Conservation (phyloP, 805 yeast genomes). For the Ogataea paraovalis region DNA sequence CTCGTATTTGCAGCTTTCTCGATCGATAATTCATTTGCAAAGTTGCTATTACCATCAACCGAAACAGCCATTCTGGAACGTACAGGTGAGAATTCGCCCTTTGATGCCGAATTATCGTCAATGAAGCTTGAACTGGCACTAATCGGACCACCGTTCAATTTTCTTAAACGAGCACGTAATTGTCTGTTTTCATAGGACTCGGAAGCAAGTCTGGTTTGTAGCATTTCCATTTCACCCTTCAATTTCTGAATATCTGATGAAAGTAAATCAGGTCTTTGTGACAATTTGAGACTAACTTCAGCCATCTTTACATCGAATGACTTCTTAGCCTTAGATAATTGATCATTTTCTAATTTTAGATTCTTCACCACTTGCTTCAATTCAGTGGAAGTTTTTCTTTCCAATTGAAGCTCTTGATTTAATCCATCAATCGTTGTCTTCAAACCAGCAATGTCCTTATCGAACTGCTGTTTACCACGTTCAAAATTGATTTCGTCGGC, state of each 20-base stretch:
- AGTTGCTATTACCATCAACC: slow-evolving; percentile 1
- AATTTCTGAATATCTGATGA: slow-evolving; percentile 10
- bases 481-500: slow-evolving; percentile 41
- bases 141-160: slow-evolving; percentile 22
- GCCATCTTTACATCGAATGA: slow-evolving; percentile 30
- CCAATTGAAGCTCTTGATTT: slow-evolving; percentile 27
- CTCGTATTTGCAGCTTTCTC: slow-evolving; percentile 31
- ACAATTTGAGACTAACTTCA: slow-evolving; percentile 28
- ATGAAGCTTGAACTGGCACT: background rate
- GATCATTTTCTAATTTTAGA: slow-evolving; percentile 33
- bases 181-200: slow-evolving; percentile 57
- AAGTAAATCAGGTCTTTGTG: slow-evolving; percentile 22
- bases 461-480: slow-evolving; percentile 42
- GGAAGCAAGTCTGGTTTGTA: slow-evolving; percentile 64
- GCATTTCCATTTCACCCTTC: slow-evolving; percentile 52
- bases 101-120: background rate
- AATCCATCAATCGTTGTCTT: slow-evolving; percentile 29
- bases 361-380: slow-evolving; percentile 25
- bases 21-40: slow-evolving; percentile 16
- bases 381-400: slow-evolving; percentile 21
- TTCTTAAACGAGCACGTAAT: slow-evolving; percentile 39
- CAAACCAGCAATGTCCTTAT: slow-evolving; percentile 36
- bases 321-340: slow-evolving; percentile 28
- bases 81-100: background rate
- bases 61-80: slow-evolving; percentile 2